Evolutionary conservation across 2,329 filamentous ascomycete species (phyloP).

Genomic region (Fusarium veterinarium): DNA sequence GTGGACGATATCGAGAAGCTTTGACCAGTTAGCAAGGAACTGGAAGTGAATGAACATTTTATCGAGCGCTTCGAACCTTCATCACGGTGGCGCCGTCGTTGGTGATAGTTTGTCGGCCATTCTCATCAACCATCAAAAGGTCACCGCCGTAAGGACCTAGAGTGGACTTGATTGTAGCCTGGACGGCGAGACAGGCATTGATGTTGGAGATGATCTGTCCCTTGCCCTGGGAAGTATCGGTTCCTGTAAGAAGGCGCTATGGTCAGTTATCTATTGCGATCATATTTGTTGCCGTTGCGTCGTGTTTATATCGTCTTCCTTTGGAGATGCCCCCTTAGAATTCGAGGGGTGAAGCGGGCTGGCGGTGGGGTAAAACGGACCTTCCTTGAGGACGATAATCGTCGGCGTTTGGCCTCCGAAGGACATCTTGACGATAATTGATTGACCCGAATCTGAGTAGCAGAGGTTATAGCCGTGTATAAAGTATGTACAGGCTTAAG

Average conservation of each 20-base stretch:
- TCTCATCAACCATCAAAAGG: conserved; percentile 93
- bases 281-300: not conserved
- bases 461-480: conserved; percentile 18
- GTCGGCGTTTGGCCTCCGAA: conserved; percentile 98
- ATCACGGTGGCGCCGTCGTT: conserved; percentile 99
- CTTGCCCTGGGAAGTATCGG: conserved; percentile 96
- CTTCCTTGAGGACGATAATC: conserved; percentile 97
- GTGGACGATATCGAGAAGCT: conserved; percentile 98
- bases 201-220: conserved; percentile 98
- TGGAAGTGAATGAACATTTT: not conserved
- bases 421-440: conserved; percentile 72
- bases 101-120: conserved; percentile 96
- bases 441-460: conserved; percentile 18
- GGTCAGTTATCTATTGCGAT: conserved; percentile 36
- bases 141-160: conserved; percentile 97
- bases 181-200: conserved; percentile 96
- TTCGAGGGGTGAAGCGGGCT: conserved; percentile 43
- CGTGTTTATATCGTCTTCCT: conserved; percentile 16
- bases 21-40: conserved; percentile 11
- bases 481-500: conserved; percentile 18
- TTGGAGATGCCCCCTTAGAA: conserved; percentile 18
- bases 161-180: conserved; percentile 94
- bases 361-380: conserved; percentile 68
- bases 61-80: conserved; percentile 72
- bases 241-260: conserved; percentile 68